Base-by-base conservation (phyloP, 495 filamentous ascomycete genomes). In the Acidiella bohemica region DNA sequence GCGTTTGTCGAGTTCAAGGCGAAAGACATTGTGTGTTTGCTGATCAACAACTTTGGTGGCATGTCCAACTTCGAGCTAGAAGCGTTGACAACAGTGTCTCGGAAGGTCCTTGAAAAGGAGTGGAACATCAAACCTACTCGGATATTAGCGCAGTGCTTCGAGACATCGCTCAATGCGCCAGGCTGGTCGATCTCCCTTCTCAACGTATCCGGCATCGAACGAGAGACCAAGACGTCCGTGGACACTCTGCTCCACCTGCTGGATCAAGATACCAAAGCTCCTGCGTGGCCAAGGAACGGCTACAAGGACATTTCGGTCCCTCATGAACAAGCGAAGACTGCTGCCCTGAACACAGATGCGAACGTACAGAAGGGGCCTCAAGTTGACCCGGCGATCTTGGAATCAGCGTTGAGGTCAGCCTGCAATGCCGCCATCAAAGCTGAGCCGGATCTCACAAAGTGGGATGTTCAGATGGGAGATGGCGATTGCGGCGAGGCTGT, bases 381-480 rank as follows among this genome's bases (percentile, higher is more conserved):
- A 22, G 39, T 47, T 17, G 40, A 51, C 20, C 39, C 32, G 8
- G 5, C 25, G 5, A 37, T 13, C 4, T 45, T 76, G 14, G 67
- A 73, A 18, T 58, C 50, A 17, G 70, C 70, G 48, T 55, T 78
- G 4, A 61, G 66, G 6, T 51, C 50, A 27, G 73, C 71, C 2
- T 72, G 67, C 59, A 52, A 64, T 12, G 62, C 57, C 3, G 62
- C 71, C 16, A 61, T 73, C 24, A 58, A 52, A 12, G 67, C 72
- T 1, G 73, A 78, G 52, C 73, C 73, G 0, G 63, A 70, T 38
- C 56, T 78, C 25, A 78, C 73, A 1, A 67, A 66, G 44, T 78
- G 66, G 66, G 73, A 78, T 55, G 71, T 71, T 21, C 56, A 72
- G 39, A 78, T 78, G 73, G 73, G 73, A 24, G 73, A 78, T 53